Evolutionary conservation across 2,329 filamentous ascomycete species (phyloP).

Genomic region (Penicillium sp.): DNA sequence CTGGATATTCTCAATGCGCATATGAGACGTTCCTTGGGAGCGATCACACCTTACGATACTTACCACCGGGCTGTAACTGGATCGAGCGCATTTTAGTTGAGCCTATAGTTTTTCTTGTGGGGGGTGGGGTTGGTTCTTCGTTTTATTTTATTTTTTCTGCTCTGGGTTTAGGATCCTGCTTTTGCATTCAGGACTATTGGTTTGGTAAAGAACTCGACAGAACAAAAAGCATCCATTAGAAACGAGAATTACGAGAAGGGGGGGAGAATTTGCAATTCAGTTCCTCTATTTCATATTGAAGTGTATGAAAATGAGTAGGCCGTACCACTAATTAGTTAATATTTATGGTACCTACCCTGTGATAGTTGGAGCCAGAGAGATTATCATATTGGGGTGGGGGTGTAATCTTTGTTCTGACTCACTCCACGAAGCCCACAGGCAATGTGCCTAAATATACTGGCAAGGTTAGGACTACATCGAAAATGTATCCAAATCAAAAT

Average conservation of each 20-base stretch:
- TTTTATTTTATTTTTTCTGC: neutral
- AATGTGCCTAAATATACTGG: too few species aligned
- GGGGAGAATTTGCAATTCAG: neutral
- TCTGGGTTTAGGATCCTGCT: neutral
- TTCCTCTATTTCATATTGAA: neutral
- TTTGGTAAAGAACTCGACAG: conserved; percentile 7
- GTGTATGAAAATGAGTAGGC: neutral
- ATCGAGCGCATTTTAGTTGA: conserved; percentile 28
- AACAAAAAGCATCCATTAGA: conserved; percentile 1
- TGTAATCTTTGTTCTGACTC: too few species aligned
- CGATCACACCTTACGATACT: conserved; percentile 82
- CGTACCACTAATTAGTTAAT: neutral
- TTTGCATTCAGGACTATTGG: neutral
- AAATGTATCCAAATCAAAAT: too few species aligned
- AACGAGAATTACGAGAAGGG: neutral
- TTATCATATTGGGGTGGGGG: too few species aligned
- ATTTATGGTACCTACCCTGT: too few species aligned
- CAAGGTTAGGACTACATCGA: too few species aligned
- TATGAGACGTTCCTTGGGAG: conserved; percentile 85
- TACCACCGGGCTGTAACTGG: conserved; percentile 69
- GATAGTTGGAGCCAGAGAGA: too few species aligned
- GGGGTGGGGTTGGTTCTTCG: neutral
- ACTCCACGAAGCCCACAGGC: too few species aligned
- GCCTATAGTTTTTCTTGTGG: neutral
- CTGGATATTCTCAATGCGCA: conserved; percentile 86